A percentile compares a stretch with the other conserved stretches of the same genome.
phyloP scores from a whole-genome alignment of 768 basidiomycete species.

The Zangia roseola region DNA sequence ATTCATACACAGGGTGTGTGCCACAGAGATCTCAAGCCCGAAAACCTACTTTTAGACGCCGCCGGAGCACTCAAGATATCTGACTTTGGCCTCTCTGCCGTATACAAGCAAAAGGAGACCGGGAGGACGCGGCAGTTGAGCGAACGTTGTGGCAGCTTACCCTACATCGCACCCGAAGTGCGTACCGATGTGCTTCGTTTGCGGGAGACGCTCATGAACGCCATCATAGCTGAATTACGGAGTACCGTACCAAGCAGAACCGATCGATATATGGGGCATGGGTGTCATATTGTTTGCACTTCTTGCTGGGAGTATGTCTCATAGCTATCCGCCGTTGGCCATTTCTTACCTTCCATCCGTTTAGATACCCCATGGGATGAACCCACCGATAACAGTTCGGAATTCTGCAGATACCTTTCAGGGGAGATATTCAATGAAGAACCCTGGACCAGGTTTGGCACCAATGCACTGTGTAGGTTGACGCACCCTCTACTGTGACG shows the following conservation, averaged over 20 bases:
- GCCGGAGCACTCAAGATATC: conserved; percentile 88
- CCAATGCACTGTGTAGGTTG: conserved; percentile 59
- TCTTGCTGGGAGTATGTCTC: conserved; percentile 78
- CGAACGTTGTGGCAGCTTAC: conserved; percentile 88
- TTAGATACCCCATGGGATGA: conserved; percentile 98
- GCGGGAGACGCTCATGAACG: background rate
- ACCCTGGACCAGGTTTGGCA: conserved; percentile 76
- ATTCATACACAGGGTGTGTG: conserved; percentile 90
- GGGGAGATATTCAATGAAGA: conserved; percentile 71
- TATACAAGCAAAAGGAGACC: conserved; percentile 79
- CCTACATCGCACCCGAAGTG: conserved; percentile 95
- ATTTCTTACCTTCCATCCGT: background rate
- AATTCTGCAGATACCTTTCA: conserved; percentile 72
- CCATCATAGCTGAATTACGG: conserved; percentile 57
- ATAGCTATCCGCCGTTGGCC: too few species aligned
- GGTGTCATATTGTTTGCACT: conserved; percentile 94
- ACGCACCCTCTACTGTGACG: background rate
- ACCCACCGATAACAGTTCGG: conserved; percentile 74
- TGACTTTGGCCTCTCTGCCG: conserved; percentile 92
- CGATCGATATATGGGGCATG: conserved; percentile 94
- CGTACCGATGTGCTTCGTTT: conserved; percentile 9
- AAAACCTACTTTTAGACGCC: conserved; percentile 86
- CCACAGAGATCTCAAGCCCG: conserved; percentile 96
- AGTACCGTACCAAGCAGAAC: conserved; percentile 80
- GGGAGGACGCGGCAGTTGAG: conserved; percentile 75